Base-by-base conservation (phyloP, 2,329 filamentous ascomycete species). In the Fusarium abutilonis region DNA sequence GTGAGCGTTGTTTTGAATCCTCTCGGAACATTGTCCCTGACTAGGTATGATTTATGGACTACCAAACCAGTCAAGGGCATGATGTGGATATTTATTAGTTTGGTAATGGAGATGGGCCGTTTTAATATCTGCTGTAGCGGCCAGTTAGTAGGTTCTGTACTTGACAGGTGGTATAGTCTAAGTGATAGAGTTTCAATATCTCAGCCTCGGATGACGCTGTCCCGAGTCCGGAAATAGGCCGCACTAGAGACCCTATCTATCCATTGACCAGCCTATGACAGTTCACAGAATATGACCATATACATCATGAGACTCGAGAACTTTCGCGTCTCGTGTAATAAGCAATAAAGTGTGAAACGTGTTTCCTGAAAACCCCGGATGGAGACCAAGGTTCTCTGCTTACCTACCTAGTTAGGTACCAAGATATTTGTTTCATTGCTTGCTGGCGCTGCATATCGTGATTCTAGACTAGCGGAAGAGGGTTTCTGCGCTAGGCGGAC, bases 401-500 rank as follows among this genome's bases (percentile, higher is more conserved):
- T 9, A 10, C 28, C 28, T 29, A 29, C n/a, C n/a, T n/a, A 10
- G 26, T 28, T 28, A 28, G 28, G 28, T 10, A 34, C 13, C 31
- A 13, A 34, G 13, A 13, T 34, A 6, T 34, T 6, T 14, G 31
- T 26, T n/a, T 15, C 19, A 19, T 19, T 46, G 41, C 23, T 46
- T 38, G 32, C 41, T 48, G 42, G 39, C 43, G 58, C 53, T 55
- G 34, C 49, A 60, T 52, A 40, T 34, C 46, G 36, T 31, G 36
- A 35, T 36, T 44, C 39, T 53, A 48, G 41, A 28, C 51, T 66
- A 66, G 59, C 34, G 50, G 54, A 36, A 52, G 39, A 52, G 50
- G 42, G 40, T 26, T 56, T 50, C 23, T 35, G 44, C 58, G 59
- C 63, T 66, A 66, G 63, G 54, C 58, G 63, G 63, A 56, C 40